Base-by-base conservation (phyloP, 106 monocot species). In the Apostasia ramifera region DNA sequence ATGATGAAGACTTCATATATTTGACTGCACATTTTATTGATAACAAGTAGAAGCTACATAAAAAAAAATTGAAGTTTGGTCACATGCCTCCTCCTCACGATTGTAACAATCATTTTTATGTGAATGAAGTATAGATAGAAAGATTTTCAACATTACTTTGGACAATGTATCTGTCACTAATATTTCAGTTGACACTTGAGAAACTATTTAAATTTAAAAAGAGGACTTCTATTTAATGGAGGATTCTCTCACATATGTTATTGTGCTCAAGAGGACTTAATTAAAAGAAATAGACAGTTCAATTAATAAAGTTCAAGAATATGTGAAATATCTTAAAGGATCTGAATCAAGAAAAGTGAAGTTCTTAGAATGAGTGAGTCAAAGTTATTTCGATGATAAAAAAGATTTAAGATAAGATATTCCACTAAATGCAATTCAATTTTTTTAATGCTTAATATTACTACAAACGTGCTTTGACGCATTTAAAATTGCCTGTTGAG, bases 191-290 rank as follows among this genome's bases (percentile, higher is more conserved):
- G 26, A 11, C 26, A 58, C 13, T 47, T 71, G 9, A 71, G 47
- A 11, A 59, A 9, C 8, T 44, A 59, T 4, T 44, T 68, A 37
- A 38, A 40, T 1, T 53, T 53, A 53, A 53, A 53, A 39, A 38
- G 39, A 6, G 52, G 1, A 39, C 40, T 68, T 3, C 6, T 51
- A 0, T 38, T 1, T 6, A 39, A 53, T 26, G 67, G 67, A 38
- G 52, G 40, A 3, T 68, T 40, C 8, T 40, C 53, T 40, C 67
- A 68, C 53, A 37, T 40, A 5, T 11, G 67, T 38, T 68, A 11
- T 53, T 68, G 53, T 52, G 67, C 67, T 2, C 71, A 71, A 71
- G 59, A 71, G 2, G 71, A 44, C 11, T 5, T 71, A n/a, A n/a
- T n/a, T n/a, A 2, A 71, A 58, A 47, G 44, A 48, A 8, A 47